Conservation (phyloP, 179 eudicot species). For the Drosera spatulata region DNA sequence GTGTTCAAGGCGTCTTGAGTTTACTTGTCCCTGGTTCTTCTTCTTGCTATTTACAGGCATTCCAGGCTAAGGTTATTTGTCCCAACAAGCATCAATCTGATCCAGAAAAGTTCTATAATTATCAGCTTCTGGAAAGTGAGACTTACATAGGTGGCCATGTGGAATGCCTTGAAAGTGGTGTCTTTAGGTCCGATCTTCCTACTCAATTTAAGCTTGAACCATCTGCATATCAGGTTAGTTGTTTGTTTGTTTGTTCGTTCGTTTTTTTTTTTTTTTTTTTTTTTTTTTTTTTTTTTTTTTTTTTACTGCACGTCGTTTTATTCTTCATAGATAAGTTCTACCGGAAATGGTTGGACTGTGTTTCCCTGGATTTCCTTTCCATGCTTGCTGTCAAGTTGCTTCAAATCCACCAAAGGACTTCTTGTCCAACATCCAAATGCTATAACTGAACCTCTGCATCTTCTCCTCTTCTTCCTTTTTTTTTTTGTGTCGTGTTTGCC, state of each 20-base stretch:
- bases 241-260: too few species aligned
- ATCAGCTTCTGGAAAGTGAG: slow-evolving; percentile 91
- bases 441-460: too few species aligned
- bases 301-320: not conserved
- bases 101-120: slow-evolving; percentile 74
- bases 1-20: not conserved
- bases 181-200: slow-evolving; percentile 97
- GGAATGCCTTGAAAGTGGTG: slow-evolving; percentile 99
- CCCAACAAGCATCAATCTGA: slow-evolving; percentile 96
- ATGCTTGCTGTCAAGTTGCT: not conserved
- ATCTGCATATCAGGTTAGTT: slow-evolving; percentile 75
- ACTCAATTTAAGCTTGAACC: slow-evolving; percentile 93
- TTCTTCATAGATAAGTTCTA: not conserved
- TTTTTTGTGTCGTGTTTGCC: too few species aligned
- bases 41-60: slow-evolving; percentile 53
- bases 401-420: not conserved
- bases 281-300: too few species aligned
- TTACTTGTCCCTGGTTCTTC: not conserved
- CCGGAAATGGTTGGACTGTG: not conserved
- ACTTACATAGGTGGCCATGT: slow-evolving; percentile 99
- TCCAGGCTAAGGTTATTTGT: slow-evolving; percentile 81
- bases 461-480: too few species aligned
- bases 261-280: too few species aligned
- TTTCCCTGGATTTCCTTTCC: not conserved
- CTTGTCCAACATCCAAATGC: too few species aligned